These are phyloP conservation scores for Boeremia lycopersici DNA, from an alignment of 2,329 filamentous ascomycete genomes.

Conservation along the genomic window DNA sequence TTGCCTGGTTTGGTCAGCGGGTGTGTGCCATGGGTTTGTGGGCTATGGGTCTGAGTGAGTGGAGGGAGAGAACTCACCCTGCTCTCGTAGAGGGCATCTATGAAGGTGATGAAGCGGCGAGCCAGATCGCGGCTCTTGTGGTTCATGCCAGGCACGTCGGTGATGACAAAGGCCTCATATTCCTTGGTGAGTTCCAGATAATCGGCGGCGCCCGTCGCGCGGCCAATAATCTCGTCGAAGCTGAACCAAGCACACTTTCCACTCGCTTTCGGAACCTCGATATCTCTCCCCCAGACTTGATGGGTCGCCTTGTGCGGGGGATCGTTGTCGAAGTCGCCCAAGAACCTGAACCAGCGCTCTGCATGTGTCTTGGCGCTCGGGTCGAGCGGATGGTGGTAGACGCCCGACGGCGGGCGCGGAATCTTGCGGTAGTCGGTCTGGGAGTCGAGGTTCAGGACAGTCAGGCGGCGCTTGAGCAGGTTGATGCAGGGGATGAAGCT, in stretches of 20 bases:
- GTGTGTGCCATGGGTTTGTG: no score
- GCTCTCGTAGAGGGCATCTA: slow-evolving; percentile 91
- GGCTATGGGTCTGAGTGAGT: background rate
- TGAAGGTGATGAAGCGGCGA: slow-evolving; percentile 93
- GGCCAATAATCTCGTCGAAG: slow-evolving; percentile 88
- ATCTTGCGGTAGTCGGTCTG: slow-evolving; percentile 98
- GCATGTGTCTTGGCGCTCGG: slow-evolving; percentile 78
- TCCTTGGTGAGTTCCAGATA: slow-evolving; percentile 89
- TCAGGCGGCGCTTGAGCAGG: slow-evolving; percentile 80
- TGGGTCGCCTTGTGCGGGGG: slow-evolving; percentile 80
- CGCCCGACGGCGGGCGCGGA: slow-evolving; percentile 86
- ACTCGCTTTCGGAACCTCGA: slow-evolving; percentile 84
- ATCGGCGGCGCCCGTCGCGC: slow-evolving; percentile 89
- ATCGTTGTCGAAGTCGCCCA: slow-evolving; percentile 79
- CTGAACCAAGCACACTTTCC: slow-evolving; percentile 89
- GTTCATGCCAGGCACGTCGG: slow-evolving; percentile 90
- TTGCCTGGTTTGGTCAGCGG: slow-evolving; percentile 64
- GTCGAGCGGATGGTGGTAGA: slow-evolving; percentile 91
- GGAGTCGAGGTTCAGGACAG: slow-evolving; percentile 93
- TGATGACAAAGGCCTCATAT: slow-evolving; percentile 92
- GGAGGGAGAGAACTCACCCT: slow-evolving; percentile 49
- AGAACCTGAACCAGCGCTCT: slow-evolving; percentile 93
- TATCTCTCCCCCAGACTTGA: slow-evolving; percentile 89
- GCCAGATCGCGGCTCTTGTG: slow-evolving; percentile 84
- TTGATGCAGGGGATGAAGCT: slow-evolving; percentile 96